Evolutionary conservation across 306 rosid species (phyloP).

Genomic region (Cicer yamashitae): DNA sequence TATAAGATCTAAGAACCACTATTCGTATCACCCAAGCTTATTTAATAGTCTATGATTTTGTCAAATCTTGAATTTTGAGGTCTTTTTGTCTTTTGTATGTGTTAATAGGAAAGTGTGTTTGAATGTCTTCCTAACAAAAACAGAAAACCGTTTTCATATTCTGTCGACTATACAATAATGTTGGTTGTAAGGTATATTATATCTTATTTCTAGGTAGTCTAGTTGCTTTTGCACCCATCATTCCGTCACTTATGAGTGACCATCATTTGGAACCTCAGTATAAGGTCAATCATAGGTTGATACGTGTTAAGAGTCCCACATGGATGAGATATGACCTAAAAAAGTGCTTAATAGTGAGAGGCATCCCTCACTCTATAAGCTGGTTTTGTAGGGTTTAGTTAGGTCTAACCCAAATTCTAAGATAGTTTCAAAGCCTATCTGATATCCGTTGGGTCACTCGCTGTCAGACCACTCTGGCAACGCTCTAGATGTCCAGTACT

Average conservation of each 20-base stretch:
- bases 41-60: background rate
- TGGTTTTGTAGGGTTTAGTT: no score
- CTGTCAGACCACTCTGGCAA: no score
- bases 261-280: conserved; percentile 9
- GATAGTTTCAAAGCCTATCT: no score
- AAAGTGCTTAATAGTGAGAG: no score
- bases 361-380: no score
- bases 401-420: no score
- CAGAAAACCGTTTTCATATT: background rate
- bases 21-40: background rate
- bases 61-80: background rate
- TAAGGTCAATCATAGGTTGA: conserved; percentile 7
- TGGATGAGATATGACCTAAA: no score
- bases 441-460: no score
- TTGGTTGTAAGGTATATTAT: background rate
- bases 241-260: background rate
- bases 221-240: background rate
- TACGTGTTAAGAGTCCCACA: no score
- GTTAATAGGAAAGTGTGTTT: conserved; percentile 21
- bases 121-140: conserved; percentile 18
- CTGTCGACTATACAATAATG: background rate
- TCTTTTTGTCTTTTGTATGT: conserved; percentile 8
- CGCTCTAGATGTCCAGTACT: no score
- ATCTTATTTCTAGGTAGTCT: background rate
- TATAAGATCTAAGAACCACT: background rate